These are phyloP conservation scores for Leucosporidium yakuticum DNA, from an alignment of 768 basidiomycete genomes.

Conservation along the genomic window DNA sequence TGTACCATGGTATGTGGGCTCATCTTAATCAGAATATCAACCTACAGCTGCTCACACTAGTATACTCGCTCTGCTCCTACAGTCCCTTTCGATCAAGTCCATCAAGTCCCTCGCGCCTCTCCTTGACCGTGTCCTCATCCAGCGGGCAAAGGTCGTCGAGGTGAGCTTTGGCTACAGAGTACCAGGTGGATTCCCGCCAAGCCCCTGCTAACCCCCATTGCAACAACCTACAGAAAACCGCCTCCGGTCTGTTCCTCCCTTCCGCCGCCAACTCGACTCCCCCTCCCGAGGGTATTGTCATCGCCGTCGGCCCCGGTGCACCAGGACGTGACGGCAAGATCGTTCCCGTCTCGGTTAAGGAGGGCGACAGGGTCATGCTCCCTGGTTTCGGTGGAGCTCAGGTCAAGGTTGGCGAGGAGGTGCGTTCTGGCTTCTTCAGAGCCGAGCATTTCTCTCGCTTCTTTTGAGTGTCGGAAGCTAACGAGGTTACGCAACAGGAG, in stretches of 20 bases:
- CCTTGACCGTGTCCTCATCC: conserved; percentile 92
- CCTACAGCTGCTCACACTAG: no score
- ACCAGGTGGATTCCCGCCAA: not conserved
- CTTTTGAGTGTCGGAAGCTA: no score
- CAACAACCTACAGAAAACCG: conserved; percentile 74
- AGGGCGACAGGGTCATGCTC: conserved; percentile 85
- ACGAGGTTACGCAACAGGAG: conserved; percentile 54
- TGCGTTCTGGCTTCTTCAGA: no score
- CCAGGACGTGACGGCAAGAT: conserved; percentile 76
- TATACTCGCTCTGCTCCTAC: not conserved
- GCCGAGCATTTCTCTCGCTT: no score
- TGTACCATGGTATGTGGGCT: no score
- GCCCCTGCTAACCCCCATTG: not conserved
- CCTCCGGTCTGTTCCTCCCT: conserved; percentile 91
- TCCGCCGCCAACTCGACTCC: conserved; percentile 74
- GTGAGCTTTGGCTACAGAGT: no score
- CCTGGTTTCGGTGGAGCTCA: conserved; percentile 95
- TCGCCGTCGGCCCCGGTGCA: conserved; percentile 92
- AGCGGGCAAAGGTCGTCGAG: conserved; percentile 92
- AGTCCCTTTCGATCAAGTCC: conserved; percentile 58
- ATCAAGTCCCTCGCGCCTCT: conserved; percentile 86
- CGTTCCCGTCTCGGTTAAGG: conserved; percentile 67
- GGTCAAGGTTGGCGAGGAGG: conserved; percentile 96
- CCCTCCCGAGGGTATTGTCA: conserved; percentile 93
- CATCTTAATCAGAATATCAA: no score